Base-by-base conservation (phyloP, 2,329 filamentous ascomycete species). In the Blumeria hordei region DNA sequence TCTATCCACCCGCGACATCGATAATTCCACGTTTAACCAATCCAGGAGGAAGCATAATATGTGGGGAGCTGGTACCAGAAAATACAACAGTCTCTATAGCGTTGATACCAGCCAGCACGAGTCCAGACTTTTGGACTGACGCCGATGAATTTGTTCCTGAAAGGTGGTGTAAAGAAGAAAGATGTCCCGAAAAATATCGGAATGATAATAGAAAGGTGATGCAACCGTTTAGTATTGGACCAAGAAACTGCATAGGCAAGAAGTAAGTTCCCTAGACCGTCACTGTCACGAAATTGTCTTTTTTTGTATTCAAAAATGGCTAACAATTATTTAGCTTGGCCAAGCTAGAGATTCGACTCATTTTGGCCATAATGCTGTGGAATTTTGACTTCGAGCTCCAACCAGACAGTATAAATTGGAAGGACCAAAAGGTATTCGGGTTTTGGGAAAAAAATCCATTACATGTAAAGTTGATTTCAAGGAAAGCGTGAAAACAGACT, bases 1-100 rank as follows among this genome's bases (percentile, higher is more conserved):
- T 67, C 3, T 68, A 63, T 56, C 69, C 69, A 6, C 66, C 67
- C 0, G 62, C 58, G 1, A 56, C 59, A 5, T 6, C 43, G 2
- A 55, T 44, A 11, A 49, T 62, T 11, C 47, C 45, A 8, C 58
- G 60, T 12, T 35, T 57, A 16, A 57, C 57, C 1, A 58, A 57
- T 14, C 18, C 54, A 1, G 58, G 44, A 37, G 61, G 60, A 32
- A 43, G 39, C 10, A 32, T 53, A 0, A 58, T 62, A 6, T 32
- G n/a, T 10, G 61, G 58, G 1, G 16, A 51, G 1, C 55, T 14
- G 6, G 47, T 63, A 6, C 58, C 59, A 10, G 58, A 57, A 3
- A 33, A 57, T 16, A 60, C 56, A 2, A 41, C 54, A 5, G 60
- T 62, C 9, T 57, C 56, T 3, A 57, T 60, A 9, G 56, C 59